Conservation (phyloP, 306 rosid species). For the Castanea mollissima region DNA sequence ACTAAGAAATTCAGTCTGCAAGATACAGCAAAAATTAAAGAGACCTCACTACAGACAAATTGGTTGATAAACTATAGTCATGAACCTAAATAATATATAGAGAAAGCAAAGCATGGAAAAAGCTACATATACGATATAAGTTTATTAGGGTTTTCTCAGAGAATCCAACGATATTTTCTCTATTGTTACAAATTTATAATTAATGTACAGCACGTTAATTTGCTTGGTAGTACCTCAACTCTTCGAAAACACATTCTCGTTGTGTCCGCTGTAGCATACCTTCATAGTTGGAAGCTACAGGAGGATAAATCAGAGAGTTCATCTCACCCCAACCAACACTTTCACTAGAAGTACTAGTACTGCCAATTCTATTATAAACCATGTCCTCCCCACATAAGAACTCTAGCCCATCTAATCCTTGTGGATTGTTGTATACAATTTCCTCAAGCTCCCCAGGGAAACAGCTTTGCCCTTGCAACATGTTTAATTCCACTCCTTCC, state of each 20-base stretch:
- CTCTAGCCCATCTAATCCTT: conserved; percentile 50
- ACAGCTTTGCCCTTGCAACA: conserved; percentile 47
- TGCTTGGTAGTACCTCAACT: conserved; percentile 32
- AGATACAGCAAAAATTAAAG: neutral
- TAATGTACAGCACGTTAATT: conserved; percentile 28
- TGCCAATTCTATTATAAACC: conserved; percentile 18
- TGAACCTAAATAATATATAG: neutral
- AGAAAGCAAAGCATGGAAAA: conserved; percentile 4
- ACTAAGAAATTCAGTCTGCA: neutral
- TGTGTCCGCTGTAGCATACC: conserved; percentile 25
- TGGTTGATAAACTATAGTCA: conserved; percentile 11
- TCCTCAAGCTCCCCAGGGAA: conserved; percentile 31
- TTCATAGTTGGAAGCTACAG: conserved; percentile 29
- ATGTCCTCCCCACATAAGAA: conserved; percentile 48
- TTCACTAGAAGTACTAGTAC: conserved; percentile 19
- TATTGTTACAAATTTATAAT: conserved; percentile 14
- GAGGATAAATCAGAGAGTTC: conserved; percentile 39
- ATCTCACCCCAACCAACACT: conserved; percentile 46
- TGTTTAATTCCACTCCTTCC: conserved; percentile 10
- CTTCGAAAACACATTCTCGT: conserved; percentile 36
- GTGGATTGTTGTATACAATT: conserved; percentile 33
- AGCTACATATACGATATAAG: neutral
- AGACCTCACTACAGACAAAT: conserved; percentile 10
- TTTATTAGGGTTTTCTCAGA: conserved; percentile 20
- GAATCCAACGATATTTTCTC: conserved; percentile 8